Evolutionary conservation across 1,139 yeast genomes (phyloP).

Genomic region (Blastobotrys persicus): DNA sequence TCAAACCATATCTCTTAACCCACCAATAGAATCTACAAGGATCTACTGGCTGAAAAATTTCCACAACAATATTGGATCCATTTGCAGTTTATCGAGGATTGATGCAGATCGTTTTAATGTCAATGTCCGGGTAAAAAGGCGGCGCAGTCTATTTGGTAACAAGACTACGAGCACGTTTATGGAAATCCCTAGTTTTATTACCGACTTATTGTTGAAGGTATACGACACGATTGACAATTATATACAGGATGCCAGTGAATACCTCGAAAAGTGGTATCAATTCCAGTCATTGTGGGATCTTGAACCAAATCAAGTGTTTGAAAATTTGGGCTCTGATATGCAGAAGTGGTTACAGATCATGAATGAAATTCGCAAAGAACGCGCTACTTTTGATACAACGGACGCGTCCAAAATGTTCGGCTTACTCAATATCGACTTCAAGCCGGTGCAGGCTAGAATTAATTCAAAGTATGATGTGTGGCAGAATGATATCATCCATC

Average conservation of each 20-base stretch:
- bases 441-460: conserved; percentile 55
- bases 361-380: conserved; percentile 45
- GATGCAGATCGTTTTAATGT: conserved; percentile 36
- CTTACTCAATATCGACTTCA: conserved; percentile 43
- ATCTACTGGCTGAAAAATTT: conserved; percentile 34
- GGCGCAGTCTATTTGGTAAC: not conserved
- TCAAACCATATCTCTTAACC: conserved; percentile 45
- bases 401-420: conserved; percentile 46
- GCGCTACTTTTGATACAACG: conserved; percentile 53
- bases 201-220: conserved; percentile 23
- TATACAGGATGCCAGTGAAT: conserved; percentile 36
- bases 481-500: conserved; percentile 48
- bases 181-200: conserved; percentile 22
- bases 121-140: conserved; percentile 19
- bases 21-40: conserved; percentile 43
- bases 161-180: conserved; percentile 17
- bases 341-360: conserved; percentile 50
- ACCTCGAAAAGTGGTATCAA: conserved; percentile 51
- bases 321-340: conserved; percentile 40
- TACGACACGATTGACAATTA: conserved; percentile 27
- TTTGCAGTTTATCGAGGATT: conserved; percentile 31
- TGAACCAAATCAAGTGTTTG: conserved; percentile 38
- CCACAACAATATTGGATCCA: conserved; percentile 32
- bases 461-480: conserved; percentile 57
- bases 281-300: conserved; percentile 63